Percentiles rank a stretch among this genome's conserved stretches.
These are phyloP conservation scores for Rhodamnia rubescens DNA, from an alignment of 345 rosid species.

Conservation along the genomic window DNA sequence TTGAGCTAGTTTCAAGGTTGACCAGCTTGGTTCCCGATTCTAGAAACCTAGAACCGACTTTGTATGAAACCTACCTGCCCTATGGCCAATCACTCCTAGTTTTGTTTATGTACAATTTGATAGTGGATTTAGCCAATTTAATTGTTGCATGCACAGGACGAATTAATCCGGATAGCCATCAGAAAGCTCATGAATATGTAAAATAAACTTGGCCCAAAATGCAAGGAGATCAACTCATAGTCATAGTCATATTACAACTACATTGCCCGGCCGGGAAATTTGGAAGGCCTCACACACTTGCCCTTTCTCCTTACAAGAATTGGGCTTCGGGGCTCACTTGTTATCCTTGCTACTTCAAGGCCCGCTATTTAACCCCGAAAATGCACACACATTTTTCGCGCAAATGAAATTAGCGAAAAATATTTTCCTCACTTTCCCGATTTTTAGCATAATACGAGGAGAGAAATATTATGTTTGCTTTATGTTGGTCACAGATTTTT, in stretches of 20 bases:
- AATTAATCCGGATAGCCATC: background rate
- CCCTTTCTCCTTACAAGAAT: background rate
- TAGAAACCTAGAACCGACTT: background rate
- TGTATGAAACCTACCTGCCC: rapidly evolving
- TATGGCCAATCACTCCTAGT: background rate
- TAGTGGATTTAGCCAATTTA: background rate
- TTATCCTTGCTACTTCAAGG: background rate
- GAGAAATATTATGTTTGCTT: background rate
- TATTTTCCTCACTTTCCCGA: background rate
- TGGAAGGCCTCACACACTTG: background rate
- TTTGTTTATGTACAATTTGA: background rate
- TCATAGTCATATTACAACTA: background rate
- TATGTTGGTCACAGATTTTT: background rate
- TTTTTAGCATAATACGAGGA: background rate
- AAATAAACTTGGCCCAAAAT: background rate
- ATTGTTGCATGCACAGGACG: background rate
- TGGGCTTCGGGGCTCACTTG: background rate
- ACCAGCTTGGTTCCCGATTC: rapidly evolving
- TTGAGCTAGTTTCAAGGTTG: rapidly evolving
- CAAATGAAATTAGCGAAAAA: background rate
- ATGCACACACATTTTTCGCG: background rate
- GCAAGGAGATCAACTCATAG: background rate
- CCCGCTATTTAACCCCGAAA: background rate
- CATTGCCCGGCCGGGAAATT: background rate
- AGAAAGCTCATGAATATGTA: background rate